Evolutionary conservation across 495 filamentous ascomycete species (phyloP).

Genomic region (Xylaria curta): DNA sequence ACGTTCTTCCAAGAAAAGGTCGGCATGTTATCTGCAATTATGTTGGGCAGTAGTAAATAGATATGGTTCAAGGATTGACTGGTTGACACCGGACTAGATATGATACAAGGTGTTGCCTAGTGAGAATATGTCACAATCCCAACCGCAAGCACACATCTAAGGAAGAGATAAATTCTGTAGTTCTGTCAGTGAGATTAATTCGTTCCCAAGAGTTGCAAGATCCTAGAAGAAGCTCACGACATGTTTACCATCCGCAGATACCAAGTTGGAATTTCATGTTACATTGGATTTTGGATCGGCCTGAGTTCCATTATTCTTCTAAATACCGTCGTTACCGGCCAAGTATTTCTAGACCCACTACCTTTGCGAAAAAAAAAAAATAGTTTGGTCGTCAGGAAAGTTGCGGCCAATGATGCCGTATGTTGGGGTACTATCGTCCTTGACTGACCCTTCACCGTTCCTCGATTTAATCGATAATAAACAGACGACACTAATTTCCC

Average conservation of each 20-base stretch:
- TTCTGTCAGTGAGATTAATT: not conserved
- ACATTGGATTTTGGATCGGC: not conserved
- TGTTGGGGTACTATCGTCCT: not conserved
- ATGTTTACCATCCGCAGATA: not conserved
- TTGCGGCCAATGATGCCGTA: not conserved
- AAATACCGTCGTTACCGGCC: not conserved
- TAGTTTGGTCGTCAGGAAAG: not conserved
- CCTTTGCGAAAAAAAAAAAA: too few species aligned
- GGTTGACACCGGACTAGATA: too few species aligned
- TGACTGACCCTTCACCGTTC: not conserved
- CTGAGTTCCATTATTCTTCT: not conserved
- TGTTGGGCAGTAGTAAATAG: too few species aligned
- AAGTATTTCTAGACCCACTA: not conserved
- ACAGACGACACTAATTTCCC: not conserved
- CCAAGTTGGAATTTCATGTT: not conserved
- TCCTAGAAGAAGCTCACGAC: not conserved
- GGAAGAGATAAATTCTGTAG: too few species aligned
- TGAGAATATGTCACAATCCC: too few species aligned
- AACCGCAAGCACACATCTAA: too few species aligned
- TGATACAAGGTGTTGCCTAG: too few species aligned
- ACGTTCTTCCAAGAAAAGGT: too few species aligned
- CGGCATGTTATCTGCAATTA: too few species aligned
- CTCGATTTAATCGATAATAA: not conserved
- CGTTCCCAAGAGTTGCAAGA: not conserved
- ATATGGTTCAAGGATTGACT: too few species aligned